A percentile compares a stretch with the other conserved stretches of the same genome.
These are phyloP conservation scores for Juncus inflexus DNA, from an alignment of 176 grass and related monocot species.

Conservation along the genomic window DNA sequence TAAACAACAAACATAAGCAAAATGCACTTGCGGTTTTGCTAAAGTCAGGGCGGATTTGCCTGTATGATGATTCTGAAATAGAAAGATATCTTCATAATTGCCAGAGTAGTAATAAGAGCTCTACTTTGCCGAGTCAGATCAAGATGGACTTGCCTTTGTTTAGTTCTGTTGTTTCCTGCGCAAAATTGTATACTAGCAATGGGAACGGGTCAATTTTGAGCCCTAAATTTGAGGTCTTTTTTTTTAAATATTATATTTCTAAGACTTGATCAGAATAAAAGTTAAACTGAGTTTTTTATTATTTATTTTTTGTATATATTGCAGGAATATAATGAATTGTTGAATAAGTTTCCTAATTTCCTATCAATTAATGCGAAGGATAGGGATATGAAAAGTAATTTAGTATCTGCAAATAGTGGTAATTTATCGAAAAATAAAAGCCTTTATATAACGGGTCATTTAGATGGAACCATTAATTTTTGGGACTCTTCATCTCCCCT, in stretches of 20 bases:
- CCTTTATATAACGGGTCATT: slow-evolving; percentile 82
- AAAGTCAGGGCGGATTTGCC: slow-evolving; percentile 70
- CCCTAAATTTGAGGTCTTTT: slow-evolving; percentile 55
- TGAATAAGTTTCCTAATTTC: slow-evolving; percentile 59
- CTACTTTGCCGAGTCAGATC: slow-evolving; percentile 63
- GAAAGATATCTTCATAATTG: slow-evolving; percentile 63
- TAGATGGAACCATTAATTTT: slow-evolving; percentile 83
- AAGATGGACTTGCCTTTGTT: slow-evolving; percentile 58
- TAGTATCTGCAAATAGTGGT: slow-evolving; percentile 26
- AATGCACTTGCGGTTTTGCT: slow-evolving; percentile 70
- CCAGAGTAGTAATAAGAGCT: slow-evolving; percentile 57
- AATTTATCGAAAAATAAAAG: slow-evolving; percentile 65
- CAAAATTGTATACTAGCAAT: slow-evolving; percentile 56
- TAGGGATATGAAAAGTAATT: slow-evolving; percentile 40
- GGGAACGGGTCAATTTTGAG: slow-evolving; percentile 23
- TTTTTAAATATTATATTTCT: slow-evolving; percentile 24
- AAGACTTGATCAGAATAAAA: not conserved
- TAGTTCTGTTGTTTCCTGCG: slow-evolving; percentile 55
- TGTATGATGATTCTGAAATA: slow-evolving; percentile 90
- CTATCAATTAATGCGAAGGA: slow-evolving; percentile 60
- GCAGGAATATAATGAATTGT: slow-evolving; percentile 56
- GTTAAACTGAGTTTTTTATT: not conserved
- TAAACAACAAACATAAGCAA: slow-evolving; percentile 59
- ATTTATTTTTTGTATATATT: not conserved
- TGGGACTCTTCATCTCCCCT: slow-evolving; percentile 93